Evolutionary conservation across 139 green algal genomes (phyloP).

Genomic region (Chlamydomonas sp.): DNA sequence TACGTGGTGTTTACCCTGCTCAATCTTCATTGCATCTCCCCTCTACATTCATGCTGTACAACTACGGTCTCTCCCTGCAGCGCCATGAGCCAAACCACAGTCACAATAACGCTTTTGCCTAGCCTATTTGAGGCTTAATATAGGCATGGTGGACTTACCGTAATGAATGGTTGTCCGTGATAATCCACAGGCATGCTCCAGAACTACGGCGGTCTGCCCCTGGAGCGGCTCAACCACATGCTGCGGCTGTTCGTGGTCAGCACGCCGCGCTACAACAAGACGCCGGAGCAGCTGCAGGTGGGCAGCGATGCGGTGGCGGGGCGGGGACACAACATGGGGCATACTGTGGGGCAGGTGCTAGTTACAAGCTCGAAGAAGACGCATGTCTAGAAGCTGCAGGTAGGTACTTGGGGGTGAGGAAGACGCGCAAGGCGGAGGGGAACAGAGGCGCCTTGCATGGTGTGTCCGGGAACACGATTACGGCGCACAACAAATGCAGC

Average conservation of each 20-base stretch:
- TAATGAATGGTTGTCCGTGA: background rate
- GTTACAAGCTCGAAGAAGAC: background rate
- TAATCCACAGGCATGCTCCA: slow-evolving; percentile 79
- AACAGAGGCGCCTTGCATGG: too few relatives aligned
- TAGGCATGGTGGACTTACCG: background rate
- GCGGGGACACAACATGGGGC: background rate
- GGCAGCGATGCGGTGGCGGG: background rate
- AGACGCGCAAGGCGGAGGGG: too few relatives aligned
- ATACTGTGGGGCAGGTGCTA: background rate
- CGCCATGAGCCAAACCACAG: too few relatives aligned
- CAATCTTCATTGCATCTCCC: background rate
- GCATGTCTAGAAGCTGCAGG: background rate
- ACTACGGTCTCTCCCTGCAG: background rate
- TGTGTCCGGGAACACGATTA: too few relatives aligned
- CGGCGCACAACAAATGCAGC: too few relatives aligned
- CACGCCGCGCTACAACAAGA: slow-evolving; percentile 46
- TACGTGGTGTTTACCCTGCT: background rate
- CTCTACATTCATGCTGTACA: background rate
- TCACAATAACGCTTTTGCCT: too few relatives aligned
- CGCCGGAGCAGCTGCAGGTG: slow-evolving; percentile 37
- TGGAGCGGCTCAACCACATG: slow-evolving; percentile 95
- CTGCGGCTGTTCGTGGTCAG: slow-evolving; percentile 93
- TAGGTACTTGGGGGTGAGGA: background rate
- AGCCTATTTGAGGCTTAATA: too few relatives aligned
- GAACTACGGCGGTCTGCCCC: slow-evolving; percentile 85